Evolutionary conservation across 2,329 filamentous ascomycete species (phyloP).

Genomic region (Ramichloridium luteum): DNA sequence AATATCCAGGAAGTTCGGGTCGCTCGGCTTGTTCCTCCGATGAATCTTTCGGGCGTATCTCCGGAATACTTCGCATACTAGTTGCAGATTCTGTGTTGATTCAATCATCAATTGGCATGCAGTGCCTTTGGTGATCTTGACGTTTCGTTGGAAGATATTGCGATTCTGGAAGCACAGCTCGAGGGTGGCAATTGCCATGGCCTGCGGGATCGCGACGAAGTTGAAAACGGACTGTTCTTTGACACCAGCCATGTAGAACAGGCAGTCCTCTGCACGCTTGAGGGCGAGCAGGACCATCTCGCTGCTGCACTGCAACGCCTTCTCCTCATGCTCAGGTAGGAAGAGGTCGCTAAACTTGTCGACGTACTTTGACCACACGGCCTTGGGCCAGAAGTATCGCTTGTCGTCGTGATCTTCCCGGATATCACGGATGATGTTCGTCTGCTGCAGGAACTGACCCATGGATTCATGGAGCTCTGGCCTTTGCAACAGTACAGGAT

Average conservation of each 20-base stretch:
- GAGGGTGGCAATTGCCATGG: slow-evolving; percentile 93
- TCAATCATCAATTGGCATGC: slow-evolving; percentile 86
- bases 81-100: slow-evolving; percentile 76
- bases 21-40: slow-evolving; percentile 84
- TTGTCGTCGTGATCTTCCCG: slow-evolving; percentile 80
- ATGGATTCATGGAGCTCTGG: slow-evolving; percentile 82
- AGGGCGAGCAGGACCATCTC: slow-evolving; percentile 91
- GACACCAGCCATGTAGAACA: slow-evolving; percentile 95
- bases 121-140: slow-evolving; percentile 95
- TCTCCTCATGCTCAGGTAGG: slow-evolving; percentile 61
- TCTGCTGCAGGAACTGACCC: slow-evolving; percentile 96
- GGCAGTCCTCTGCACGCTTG: slow-evolving; percentile 74
- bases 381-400: slow-evolving; percentile 85
- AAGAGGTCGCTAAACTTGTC: slow-evolving; percentile 83
- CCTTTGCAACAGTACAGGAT: slow-evolving; percentile 67
- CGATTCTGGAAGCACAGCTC: slow-evolving; percentile 89
- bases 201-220: slow-evolving; percentile 92
- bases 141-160: slow-evolving; percentile 67
- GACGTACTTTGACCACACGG: slow-evolving; percentile 95
- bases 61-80: slow-evolving; percentile 73
- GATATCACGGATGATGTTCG: slow-evolving; percentile 95
- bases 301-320: slow-evolving; percentile 73
- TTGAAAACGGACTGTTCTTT: slow-evolving; percentile 97
- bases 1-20: slow-evolving; percentile 86
- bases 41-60: slow-evolving; percentile 70